Percentiles rank a stretch among this genome's conserved stretches.
phyloP scores from a whole-genome alignment of 768 basidiomycete genomes.

The Hysterangium stoloniferum region DNA sequence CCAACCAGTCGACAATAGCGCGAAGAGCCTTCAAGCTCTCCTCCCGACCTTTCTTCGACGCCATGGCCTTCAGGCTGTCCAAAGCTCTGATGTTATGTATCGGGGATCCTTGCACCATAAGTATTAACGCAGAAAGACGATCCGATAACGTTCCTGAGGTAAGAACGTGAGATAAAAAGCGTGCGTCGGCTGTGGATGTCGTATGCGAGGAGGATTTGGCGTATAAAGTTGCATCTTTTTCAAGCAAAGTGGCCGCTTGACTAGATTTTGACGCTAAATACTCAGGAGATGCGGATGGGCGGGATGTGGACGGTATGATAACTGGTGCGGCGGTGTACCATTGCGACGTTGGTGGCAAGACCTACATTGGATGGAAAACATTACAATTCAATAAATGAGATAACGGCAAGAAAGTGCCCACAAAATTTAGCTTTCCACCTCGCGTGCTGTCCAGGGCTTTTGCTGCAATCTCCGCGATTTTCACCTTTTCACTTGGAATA shows the following conservation, averaged over 20 bases:
- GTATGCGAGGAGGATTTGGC: slow-evolving; percentile 32
- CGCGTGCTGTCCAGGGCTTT: not conserved
- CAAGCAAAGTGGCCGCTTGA: slow-evolving; percentile 43
- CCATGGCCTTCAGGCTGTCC: slow-evolving; percentile 67
- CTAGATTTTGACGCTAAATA: slow-evolving; percentile 38
- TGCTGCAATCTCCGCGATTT: slow-evolving; percentile 6
- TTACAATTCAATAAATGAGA: not conserved
- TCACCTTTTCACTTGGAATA: not conserved
- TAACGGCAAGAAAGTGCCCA: not conserved
- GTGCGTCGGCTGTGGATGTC: slow-evolving; percentile 57
- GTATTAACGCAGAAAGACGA: slow-evolving; percentile 80
- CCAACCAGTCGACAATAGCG: slow-evolving; percentile 96
- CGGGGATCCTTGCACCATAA: slow-evolving; percentile 76
- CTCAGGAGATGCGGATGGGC: slow-evolving; percentile 31
- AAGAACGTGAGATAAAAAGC: slow-evolving; percentile 80
- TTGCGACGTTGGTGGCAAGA: slow-evolving; percentile 32
- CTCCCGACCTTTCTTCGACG: slow-evolving; percentile 86
- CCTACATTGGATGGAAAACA: slow-evolving; percentile 12
- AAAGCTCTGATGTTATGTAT: slow-evolving; percentile 78
- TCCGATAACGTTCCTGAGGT: slow-evolving; percentile 87
- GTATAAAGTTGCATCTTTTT: slow-evolving; percentile 36
- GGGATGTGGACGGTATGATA: slow-evolving; percentile 26
- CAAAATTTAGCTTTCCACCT: slow-evolving; percentile 8
- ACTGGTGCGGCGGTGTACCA: slow-evolving; percentile 48
- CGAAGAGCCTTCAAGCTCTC: slow-evolving; percentile 86